A percentile compares a stretch with the other conserved stretches of the same genome.
Conservation (phyloP, 2,329 filamentous ascomycete species). For the Niveomyces coronatus region DNA sequence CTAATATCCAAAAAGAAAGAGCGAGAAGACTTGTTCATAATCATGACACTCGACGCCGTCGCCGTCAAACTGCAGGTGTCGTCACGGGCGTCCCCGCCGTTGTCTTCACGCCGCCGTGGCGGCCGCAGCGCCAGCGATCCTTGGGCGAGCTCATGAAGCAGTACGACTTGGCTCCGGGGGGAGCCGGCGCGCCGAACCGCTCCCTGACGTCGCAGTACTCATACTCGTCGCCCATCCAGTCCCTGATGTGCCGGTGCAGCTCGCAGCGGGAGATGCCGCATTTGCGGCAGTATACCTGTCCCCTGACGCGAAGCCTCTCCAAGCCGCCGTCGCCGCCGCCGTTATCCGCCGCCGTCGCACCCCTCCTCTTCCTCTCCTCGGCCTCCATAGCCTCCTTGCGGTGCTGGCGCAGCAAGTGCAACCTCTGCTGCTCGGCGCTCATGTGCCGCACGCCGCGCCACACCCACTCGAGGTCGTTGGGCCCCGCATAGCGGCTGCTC, state of each 20-base stretch:
- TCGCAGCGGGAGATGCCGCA: constrained; percentile 52
- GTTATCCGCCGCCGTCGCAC: neutral
- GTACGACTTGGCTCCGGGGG: constrained; percentile 34
- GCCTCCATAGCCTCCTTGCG: neutral
- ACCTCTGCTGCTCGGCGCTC: constrained; percentile 16
- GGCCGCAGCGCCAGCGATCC: constrained; percentile 47
- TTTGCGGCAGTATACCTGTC: constrained; percentile 52
- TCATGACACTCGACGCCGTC: too few relatives aligned
- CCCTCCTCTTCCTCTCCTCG: constrained; percentile 17
- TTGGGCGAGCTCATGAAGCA: constrained; percentile 52
- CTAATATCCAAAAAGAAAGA: too few relatives aligned
- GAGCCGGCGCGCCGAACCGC: constrained; percentile 42
- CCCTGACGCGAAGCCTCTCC: constrained; percentile 40
- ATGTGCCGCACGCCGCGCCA: constrained; percentile 46
- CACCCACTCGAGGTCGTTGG: constrained; percentile 54
- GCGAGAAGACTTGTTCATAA: too few relatives aligned
- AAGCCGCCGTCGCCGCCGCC: constrained; percentile 20
- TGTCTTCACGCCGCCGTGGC: constrained; percentile 28
- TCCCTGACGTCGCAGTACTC: constrained; percentile 53
- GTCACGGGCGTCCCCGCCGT: neutral
- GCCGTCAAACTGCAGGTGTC: too few relatives aligned
- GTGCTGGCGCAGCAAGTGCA: neutral
- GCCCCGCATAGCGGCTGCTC: constrained; percentile 45
- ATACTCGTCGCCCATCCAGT: constrained; percentile 44
- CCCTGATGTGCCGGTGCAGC: constrained; percentile 50